Base-by-base conservation (phyloP, 192 early-diverging fungal genomes). In the Pilobolus umbonatus region DNA sequence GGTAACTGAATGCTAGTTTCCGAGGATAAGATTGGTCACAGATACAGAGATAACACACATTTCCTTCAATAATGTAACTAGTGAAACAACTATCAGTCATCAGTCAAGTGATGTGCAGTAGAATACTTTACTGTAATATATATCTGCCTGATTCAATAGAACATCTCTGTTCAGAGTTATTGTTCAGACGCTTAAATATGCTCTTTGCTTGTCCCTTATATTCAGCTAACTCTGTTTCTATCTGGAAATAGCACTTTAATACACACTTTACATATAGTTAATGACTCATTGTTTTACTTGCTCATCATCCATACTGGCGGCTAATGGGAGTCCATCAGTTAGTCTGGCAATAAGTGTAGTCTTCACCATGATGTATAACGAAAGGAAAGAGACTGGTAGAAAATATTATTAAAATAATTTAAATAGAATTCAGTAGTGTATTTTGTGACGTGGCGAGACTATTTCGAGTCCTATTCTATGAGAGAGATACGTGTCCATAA, bases 221-320 rank as follows among this genome's bases (percentile, higher is more conserved):
- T 61, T 94, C 94, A 28, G 89, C 82, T 51, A 98, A 82, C 67
- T 94, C 90, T 29, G 80, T 81, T 69, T 90, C 86, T 22, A 78
- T 73, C 78, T 84, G 72, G 10, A 49, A 31, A 34, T 29, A 50
- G 5, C 10, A 19, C 7, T 17, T 26, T n/a, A 52, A n/a, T 22
- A 24, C 32, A n/a, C 21, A 11, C 17, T 34, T 62, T 29, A 25
- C 11, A 30, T 11, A 28, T 25, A 50, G 11, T 9, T 4, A 21
- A 31, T 25, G 5, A 28, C 8, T 17, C 29, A 28, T 0, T 9
- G n/a, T 11, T 24, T 35, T 72, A 87, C 87, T 84, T 92, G 88
- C 44, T 90, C 92, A 69, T 98, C 94, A 73, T 97, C 94, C 83
- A 97, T 93, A 17, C 89, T 91, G 11, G 93, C 94, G 26, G 96